phyloP scores from a whole-genome alignment of 2,329 filamentous ascomycete genomes.

The Aspergillus persii region DNA sequence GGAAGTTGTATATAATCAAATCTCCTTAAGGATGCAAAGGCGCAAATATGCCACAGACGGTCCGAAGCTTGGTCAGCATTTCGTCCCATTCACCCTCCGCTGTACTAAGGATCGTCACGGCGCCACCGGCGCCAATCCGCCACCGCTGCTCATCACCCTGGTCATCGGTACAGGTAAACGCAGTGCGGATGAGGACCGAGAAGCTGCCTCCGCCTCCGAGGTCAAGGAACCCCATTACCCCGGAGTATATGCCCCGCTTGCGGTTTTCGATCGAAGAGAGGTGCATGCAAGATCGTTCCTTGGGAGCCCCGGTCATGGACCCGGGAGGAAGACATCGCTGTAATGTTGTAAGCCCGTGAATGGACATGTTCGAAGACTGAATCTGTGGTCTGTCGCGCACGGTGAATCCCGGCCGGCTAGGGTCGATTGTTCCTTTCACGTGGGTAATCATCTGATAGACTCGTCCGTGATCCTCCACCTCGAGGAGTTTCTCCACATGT shows the following conservation, averaged over 20 bases:
- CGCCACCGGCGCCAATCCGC: conserved; percentile 86
- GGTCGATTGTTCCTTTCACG: conserved; percentile 62
- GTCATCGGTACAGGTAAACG: conserved; percentile 54
- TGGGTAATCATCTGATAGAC: conserved; percentile 91
- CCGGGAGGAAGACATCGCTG: conserved; percentile 79
- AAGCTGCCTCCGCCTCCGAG: conserved; percentile 82
- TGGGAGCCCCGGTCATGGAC: conserved; percentile 95
- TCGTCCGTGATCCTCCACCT: conserved; percentile 85
- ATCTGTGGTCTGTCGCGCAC: conserved; percentile 31
- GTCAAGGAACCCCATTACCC: conserved; percentile 87
- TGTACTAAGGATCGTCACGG: conserved; percentile 81
- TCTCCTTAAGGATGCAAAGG: conserved; percentile 17
- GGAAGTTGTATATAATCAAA: background rate
- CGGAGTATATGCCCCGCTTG: conserved; percentile 74
- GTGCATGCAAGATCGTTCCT: conserved; percentile 86
- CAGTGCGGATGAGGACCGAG: conserved; percentile 83
- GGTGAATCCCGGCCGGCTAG: conserved; percentile 27
- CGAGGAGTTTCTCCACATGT: conserved; percentile 72
- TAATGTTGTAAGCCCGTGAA: conserved; percentile 68
- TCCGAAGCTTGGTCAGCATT: conserved; percentile 73
- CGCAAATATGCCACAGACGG: conserved; percentile 43
- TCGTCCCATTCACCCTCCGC: conserved; percentile 81
- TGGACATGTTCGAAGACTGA: conserved; percentile 34
- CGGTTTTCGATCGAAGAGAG: conserved; percentile 66
- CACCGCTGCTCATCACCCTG: conserved; percentile 50